These are phyloP conservation scores for Wickerhamomyces chambardii DNA, from an alignment of 805 yeast genomes.

Conservation along the genomic window DNA sequence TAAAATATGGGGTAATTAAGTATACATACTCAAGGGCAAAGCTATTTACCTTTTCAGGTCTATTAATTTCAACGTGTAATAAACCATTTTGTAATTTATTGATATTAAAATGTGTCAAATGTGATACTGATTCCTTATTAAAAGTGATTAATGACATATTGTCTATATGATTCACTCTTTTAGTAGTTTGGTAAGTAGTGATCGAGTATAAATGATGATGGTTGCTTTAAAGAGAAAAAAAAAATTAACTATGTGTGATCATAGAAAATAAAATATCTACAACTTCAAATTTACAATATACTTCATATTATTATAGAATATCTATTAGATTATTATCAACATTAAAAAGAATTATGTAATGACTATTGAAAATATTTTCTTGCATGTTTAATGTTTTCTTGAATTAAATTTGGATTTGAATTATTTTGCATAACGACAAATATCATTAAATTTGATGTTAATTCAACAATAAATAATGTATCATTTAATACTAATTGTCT, in stretches of 20 bases:
- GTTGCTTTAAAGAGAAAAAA: no score
- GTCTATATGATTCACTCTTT: no score
- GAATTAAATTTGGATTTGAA: slow-evolving; percentile 33
- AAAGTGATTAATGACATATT: no score
- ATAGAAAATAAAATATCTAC: no score
- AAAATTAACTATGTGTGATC: no score
- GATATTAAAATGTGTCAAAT: slow-evolving; percentile 12
- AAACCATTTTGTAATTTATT: slow-evolving; percentile 21
- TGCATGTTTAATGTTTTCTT: slow-evolving; percentile 51
- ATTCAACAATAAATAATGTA: slow-evolving; percentile 38
- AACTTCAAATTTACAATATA: no score
- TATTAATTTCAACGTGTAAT: slow-evolving; percentile 50
- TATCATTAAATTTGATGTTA: slow-evolving; percentile 53
- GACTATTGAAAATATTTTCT: slow-evolving; percentile 37
- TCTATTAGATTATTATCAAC: no score
- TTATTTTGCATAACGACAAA: slow-evolving; percentile 44
- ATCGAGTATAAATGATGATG: no score
- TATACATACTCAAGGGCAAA: slow-evolving; percentile 29
- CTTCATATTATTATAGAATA: no score
- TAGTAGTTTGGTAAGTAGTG: no score
- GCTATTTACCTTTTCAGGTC: slow-evolving; percentile 53
- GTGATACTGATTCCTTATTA: background rate
- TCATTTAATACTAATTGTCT: slow-evolving; percentile 66
- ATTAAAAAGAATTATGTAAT: no score
- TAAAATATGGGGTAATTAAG: no score